phyloP scores from a whole-genome alignment of 805 yeast species.

The Ogataea zsoltii region DNA sequence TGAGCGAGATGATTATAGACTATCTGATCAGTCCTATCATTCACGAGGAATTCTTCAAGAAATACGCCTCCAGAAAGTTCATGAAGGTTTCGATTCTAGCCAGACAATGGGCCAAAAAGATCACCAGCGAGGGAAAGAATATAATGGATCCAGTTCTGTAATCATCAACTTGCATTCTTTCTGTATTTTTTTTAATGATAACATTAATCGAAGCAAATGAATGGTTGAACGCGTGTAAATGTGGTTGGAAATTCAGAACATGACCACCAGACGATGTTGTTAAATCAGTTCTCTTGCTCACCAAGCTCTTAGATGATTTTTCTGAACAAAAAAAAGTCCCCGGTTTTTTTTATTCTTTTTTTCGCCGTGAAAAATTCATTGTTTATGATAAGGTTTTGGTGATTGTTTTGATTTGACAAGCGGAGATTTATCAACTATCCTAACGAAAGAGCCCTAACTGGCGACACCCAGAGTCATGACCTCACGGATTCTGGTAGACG shows the following conservation, averaged over 20 bases:
- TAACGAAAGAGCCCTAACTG: background rate
- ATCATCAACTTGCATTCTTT: slow-evolving; percentile 9
- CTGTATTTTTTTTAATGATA: slow-evolving; percentile 8
- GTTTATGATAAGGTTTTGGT: background rate
- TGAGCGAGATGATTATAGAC: slow-evolving; percentile 72
- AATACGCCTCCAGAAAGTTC: slow-evolving; percentile 85
- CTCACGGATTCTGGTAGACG: slow-evolving; percentile 12
- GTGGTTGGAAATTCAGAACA: too few species aligned
- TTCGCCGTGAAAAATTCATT: background rate
- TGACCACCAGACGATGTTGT: too few species aligned
- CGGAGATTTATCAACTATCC: too few species aligned
- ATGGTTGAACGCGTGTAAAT: too few species aligned
- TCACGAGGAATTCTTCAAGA: slow-evolving; percentile 91
- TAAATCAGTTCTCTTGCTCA: too few species aligned
- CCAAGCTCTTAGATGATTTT: too few species aligned
- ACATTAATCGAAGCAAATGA: background rate
- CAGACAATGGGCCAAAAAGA: slow-evolving; percentile 78
- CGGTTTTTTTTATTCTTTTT: background rate
- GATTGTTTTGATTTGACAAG: too few species aligned
- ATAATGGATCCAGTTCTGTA: slow-evolving; percentile 39
- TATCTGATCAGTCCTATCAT: slow-evolving; percentile 78
- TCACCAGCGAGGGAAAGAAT: slow-evolving; percentile 46
- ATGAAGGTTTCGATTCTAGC: slow-evolving; percentile 82
- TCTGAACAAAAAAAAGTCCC: too few species aligned
- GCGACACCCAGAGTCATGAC: slow-evolving; percentile 8